These are phyloP conservation scores for Closterium sp. DNA, from an alignment of 139 green algal genomes.

Conservation along the genomic window DNA sequence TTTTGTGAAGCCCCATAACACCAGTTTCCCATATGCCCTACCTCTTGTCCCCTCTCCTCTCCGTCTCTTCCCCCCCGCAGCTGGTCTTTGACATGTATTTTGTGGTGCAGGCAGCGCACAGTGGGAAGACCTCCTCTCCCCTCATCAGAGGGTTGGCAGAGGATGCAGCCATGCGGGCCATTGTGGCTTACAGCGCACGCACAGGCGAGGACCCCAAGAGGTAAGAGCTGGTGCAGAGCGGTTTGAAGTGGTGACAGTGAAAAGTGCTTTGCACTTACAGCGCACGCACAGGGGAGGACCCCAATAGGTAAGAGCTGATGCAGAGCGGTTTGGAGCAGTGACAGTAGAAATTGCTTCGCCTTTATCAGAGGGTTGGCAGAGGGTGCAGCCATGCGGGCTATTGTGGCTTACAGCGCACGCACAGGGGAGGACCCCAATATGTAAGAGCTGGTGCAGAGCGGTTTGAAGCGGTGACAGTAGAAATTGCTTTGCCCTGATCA, in stretches of 20 bases:
- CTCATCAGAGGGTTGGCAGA: not conserved
- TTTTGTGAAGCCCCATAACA: too few species aligned
- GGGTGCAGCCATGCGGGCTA: not conserved
- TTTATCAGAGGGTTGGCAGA: not conserved
- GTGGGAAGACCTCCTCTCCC: not conserved
- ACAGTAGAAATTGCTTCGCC: too few species aligned
- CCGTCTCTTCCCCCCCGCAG: not conserved
- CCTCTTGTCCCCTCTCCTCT: not conserved
- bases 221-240: not conserved
- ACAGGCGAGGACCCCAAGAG: not conserved
- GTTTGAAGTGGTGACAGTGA: not conserved
- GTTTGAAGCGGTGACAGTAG: not conserved
- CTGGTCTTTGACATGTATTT: not conserved
- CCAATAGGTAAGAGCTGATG: not conserved
- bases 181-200: not conserved
- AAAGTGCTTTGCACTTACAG: not conserved
- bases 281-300: not conserved
- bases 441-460: not conserved
- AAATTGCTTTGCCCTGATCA: not conserved
- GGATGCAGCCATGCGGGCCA: not conserved
- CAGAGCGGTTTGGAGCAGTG: too few species aligned
- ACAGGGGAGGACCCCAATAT: not conserved
- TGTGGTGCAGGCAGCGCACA: not conserved
- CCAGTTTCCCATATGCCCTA: too few species aligned
- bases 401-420: not conserved